Conservation (phyloP, 2,329 filamentous ascomycete genomes). For the Diplodia sapinea region DNA sequence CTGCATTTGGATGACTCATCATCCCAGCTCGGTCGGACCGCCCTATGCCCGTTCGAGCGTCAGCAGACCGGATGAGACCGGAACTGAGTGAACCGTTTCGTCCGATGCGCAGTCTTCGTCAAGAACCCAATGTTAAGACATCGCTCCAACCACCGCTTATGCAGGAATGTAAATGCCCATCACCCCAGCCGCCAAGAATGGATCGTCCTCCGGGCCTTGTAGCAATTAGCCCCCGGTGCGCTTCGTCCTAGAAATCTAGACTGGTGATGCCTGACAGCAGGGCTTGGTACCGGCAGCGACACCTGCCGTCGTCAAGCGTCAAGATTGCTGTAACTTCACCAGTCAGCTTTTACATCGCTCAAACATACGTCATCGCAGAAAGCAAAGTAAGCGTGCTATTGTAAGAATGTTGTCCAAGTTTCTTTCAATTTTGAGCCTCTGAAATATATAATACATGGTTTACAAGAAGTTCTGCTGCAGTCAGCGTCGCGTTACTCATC, state of each 20-base stretch:
- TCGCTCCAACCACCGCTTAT: conserved; percentile 12
- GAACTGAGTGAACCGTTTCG: conserved; percentile 20
- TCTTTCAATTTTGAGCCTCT: conserved; percentile 7
- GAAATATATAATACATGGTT: conserved; percentile 27
- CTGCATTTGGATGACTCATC: conserved; percentile 3
- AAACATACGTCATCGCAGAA: neutral
- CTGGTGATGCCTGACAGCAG: neutral
- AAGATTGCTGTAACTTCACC: neutral
- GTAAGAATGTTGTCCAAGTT: conserved; percentile 11
- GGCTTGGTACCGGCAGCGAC: neutral
- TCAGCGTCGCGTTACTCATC: conserved; percentile 15
- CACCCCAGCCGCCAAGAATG: conserved; percentile 22
- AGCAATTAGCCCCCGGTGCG: neutral
- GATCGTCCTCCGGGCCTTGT: neutral
- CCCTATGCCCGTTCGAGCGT: conserved; percentile 18
- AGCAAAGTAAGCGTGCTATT: neutral
- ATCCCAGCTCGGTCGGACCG: neutral
- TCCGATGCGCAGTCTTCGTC: conserved; percentile 17
- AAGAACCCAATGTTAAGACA: conserved; percentile 23
- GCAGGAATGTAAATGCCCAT: conserved; percentile 13
- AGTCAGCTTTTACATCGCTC: conserved; percentile 1
- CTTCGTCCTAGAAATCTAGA: neutral
- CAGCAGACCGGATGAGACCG: conserved; percentile 4
- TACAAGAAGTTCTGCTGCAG: conserved; percentile 25
- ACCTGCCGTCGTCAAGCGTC: neutral